Conservation (phyloP, 2,329 filamentous ascomycete species). For the Didymella pinodella region DNA sequence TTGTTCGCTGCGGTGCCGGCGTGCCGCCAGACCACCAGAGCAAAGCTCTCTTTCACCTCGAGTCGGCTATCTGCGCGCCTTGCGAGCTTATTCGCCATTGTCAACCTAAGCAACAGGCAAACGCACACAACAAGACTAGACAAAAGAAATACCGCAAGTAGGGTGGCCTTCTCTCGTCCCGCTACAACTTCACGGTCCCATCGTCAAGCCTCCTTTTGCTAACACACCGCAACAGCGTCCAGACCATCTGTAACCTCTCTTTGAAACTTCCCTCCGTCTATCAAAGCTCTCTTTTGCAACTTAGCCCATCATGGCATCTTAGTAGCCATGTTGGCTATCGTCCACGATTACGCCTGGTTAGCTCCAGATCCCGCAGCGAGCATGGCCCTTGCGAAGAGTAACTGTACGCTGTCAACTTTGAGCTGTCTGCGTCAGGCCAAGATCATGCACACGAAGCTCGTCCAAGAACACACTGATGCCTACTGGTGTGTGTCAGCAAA, state of each 20-base stretch:
- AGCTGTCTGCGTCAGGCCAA: conserved; percentile 5
- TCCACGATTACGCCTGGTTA: conserved; percentile 3
- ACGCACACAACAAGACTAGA: background rate
- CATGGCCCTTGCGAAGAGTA: background rate
- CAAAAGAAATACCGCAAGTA: background rate
- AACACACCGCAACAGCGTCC: background rate
- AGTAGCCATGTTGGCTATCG: background rate
- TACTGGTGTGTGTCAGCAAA: conserved; percentile 8
- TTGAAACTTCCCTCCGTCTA: background rate
- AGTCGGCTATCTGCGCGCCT: background rate
- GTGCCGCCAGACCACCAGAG: background rate
- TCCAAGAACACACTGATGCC: background rate
- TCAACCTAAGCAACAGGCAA: background rate
- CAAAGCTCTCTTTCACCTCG: background rate
- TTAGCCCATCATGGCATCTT: background rate
- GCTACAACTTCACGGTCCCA: background rate
- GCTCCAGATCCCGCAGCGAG: background rate
- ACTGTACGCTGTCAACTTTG: conserved; percentile 1
- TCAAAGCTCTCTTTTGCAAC: background rate
- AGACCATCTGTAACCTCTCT: background rate
- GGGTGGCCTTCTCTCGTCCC: background rate
- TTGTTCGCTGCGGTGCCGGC: background rate
- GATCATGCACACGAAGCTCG: background rate
- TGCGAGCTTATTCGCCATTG: background rate
- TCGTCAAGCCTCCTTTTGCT: background rate